phyloP scores from a whole-genome alignment of 2,329 filamentous ascomycete species.

The Venturia pyrina region DNA sequence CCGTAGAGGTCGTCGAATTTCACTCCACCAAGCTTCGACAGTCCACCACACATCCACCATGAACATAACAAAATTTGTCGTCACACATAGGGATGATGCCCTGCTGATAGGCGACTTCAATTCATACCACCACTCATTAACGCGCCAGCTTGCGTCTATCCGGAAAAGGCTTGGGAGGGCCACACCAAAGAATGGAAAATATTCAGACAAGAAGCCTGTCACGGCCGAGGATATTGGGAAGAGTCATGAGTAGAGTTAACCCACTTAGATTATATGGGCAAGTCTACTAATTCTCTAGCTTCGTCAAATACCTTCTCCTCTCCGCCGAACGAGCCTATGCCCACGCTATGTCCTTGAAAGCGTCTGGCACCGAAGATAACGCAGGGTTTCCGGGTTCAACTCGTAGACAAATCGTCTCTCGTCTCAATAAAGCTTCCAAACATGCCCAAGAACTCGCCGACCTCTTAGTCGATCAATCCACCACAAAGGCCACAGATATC shows the following conservation, averaged over 20 bases:
- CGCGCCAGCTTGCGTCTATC: constrained; percentile 70
- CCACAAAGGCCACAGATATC: constrained; percentile 54
- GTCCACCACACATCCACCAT: constrained; percentile 38
- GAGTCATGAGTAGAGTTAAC: constrained; percentile 62
- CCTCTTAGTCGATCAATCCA: constrained; percentile 48
- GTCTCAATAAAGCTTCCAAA: constrained; percentile 68
- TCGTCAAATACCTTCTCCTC: constrained; percentile 68
- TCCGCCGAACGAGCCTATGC: constrained; percentile 89
- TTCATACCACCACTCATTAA: constrained; percentile 70
- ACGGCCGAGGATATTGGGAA: constrained; percentile 64
- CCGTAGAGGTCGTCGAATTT: too few species aligned
- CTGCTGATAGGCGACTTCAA: constrained; percentile 83
- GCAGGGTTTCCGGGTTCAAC: constrained; percentile 55
- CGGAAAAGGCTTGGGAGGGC: constrained; percentile 78
- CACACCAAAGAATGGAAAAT: constrained; percentile 81
- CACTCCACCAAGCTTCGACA: too few species aligned
- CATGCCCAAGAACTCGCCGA: constrained; percentile 59
- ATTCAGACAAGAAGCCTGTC: constrained; percentile 57
- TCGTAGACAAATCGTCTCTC: constrained; percentile 79
- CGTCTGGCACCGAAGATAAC: constrained; percentile 66
- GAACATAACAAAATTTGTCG: constrained; percentile 83
- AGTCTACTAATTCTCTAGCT: constrained; percentile 39
- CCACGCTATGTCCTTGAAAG: constrained; percentile 90
- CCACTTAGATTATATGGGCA: background rate
- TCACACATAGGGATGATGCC: constrained; percentile 69